Conservation (phyloP, 2,329 filamentous ascomycete species). For the Paraconiothyrium brasiliense region DNA sequence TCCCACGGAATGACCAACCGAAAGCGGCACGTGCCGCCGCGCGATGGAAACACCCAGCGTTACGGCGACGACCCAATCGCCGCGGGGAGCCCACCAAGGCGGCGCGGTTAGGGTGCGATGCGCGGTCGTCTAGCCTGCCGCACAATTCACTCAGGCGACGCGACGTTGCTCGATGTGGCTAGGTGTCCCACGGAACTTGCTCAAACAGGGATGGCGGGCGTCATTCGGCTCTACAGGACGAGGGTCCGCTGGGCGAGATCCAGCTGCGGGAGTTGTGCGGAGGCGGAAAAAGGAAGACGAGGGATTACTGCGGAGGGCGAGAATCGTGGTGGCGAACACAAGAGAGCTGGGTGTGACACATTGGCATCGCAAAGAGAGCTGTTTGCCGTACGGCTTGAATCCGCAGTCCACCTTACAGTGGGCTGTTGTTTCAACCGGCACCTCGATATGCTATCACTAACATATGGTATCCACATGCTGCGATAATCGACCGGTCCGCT, state of each 20-base stretch:
- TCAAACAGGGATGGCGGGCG: slow-evolving; percentile 23
- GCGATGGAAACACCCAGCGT: slow-evolving; percentile 5
- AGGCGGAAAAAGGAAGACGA: not conserved
- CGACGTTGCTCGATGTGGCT: slow-evolving; percentile 10
- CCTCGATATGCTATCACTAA: not conserved
- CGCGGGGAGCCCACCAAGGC: not conserved
- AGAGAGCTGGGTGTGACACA: not conserved
- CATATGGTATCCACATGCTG: not conserved
- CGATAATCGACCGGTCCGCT: not conserved
- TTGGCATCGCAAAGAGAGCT: not conserved
- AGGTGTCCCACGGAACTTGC: slow-evolving; percentile 36
- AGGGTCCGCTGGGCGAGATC: not conserved
- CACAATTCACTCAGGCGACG: slow-evolving; percentile 18
- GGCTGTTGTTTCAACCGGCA: not conserved
- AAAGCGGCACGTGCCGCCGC: slow-evolving; percentile 7
- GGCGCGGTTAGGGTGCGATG: not conserved
- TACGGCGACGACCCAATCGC: not conserved
- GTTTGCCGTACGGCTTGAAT: not conserved
- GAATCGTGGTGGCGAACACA: no score
- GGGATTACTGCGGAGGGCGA: not conserved
- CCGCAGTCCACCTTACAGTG: not conserved
- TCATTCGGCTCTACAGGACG: not conserved
- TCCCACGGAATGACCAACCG: not conserved
- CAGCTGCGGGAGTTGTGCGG: slow-evolving; percentile 3
- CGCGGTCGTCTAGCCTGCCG: slow-evolving; percentile 1